Conservation (phyloP, 768 basidiomycete species). For the Astraeus odoratus region DNA sequence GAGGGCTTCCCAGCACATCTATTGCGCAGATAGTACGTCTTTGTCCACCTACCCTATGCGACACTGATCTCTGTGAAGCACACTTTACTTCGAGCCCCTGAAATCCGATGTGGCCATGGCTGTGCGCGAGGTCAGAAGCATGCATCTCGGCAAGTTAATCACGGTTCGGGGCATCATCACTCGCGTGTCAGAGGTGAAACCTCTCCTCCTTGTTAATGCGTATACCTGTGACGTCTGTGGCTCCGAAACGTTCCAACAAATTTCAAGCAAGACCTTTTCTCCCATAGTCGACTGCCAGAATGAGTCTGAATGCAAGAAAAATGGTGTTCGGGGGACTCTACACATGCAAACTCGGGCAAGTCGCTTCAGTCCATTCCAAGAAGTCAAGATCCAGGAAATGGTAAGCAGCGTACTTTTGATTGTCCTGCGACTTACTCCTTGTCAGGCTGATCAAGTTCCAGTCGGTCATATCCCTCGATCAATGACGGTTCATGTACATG, state of each 20-base stretch:
- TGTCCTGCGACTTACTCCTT: conserved; percentile 4
- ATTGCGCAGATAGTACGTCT: conserved; percentile 87
- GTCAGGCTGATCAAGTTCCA: conserved; percentile 94
- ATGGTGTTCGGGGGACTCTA: conserved; percentile 80
- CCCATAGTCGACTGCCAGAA: conserved; percentile 89
- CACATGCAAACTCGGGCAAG: conserved; percentile 99
- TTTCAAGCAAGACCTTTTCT: conserved; percentile 83
- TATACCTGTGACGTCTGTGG: conserved; percentile 99
- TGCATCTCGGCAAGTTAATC: conserved; percentile 85
- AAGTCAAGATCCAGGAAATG: conserved; percentile 99
- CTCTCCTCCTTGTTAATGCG: conserved; percentile 92
- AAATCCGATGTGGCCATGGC: conserved; percentile 72
- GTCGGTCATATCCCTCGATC: conserved; percentile 98
- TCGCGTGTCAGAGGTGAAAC: conserved; percentile 98
- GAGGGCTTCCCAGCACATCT: conserved; percentile 87
- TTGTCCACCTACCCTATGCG: not conserved
- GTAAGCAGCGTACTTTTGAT: conserved; percentile 31
- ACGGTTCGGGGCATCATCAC: conserved; percentile 98
- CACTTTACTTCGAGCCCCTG: conserved; percentile 89
- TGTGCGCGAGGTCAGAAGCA: conserved; percentile 84
- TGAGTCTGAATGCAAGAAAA: conserved; percentile 75
- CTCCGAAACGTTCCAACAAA: conserved; percentile 97
- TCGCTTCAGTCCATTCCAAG: conserved; percentile 96
- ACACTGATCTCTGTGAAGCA: conserved; percentile 44
- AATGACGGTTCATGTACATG: conserved; percentile 95